Evolutionary conservation across 345 rosid genomes (phyloP), one percentile per base, ranked within the genome.

Genomic region (Gossypium arboreum): DNA sequence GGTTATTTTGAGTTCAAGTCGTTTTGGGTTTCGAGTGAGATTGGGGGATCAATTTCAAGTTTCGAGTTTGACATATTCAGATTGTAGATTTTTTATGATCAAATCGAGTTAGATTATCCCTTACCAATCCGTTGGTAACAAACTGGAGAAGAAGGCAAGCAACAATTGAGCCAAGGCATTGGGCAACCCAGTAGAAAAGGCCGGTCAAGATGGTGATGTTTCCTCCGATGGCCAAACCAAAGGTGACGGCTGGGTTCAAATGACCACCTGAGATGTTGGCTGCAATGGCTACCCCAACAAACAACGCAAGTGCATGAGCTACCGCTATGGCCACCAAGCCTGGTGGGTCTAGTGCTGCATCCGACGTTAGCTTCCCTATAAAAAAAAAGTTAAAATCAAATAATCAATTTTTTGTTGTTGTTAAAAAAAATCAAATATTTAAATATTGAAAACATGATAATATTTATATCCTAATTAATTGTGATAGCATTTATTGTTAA

Each of bases 201-300:
- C 98, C 95, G 4, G 92, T 87, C 24, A 92, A 82, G 77, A 92
- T 27, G 52, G 92, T 86, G 79, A 92, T 92, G 86, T 94, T 83
- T 72, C 97, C 98, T 1, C 98, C 97, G 15, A 92, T 27, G 15
- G 97, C 97, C 84, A 94, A 80, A 12, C 97, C 97, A 0, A 94
- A 84, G 41, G 98, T 94, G 82, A 94, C 97, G 9, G 97, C 97
- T 0, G 97, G 97, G 72, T 94, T 94, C 44, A 92, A 75, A 70
- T 92, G 97, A 10, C 98, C 98, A 12, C 98, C 98, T 0, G 98
- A 94, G 77, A 89, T 92, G 86, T 94, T 94, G 67, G 97, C 98
- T 0, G 94, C 97, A 0, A 92, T 44, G n/a, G 97, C 62, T 18
- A 94, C 97, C 0, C 94, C 98, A 0, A 92, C 98, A 34, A 94